Conservation (phyloP, 139 green algal genomes). For the Gonium pectorale region DNA sequence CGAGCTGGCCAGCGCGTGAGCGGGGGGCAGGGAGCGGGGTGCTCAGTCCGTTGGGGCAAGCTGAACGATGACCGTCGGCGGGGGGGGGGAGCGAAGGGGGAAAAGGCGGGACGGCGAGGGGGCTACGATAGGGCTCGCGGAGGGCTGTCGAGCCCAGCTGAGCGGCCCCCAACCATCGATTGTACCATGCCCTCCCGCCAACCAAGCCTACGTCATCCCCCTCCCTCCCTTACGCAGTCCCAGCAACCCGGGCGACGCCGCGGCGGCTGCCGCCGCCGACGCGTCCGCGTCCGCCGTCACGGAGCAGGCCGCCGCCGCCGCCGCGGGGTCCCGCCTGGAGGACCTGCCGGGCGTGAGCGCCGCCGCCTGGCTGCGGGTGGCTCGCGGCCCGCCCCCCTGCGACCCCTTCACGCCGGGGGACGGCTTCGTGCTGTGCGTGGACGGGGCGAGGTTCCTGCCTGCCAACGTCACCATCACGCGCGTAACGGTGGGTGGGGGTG, state of each 20-base stretch:
- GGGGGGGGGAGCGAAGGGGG: too few species aligned
- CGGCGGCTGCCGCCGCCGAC: neutral
- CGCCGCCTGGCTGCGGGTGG: slow-evolving; percentile 65
- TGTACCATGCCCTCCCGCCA: too few species aligned
- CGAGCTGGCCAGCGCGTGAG: slow-evolving; percentile 17
- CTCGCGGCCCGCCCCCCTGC: slow-evolving; percentile 55
- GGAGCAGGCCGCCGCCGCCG: neutral
- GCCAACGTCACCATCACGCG: slow-evolving; percentile 69
- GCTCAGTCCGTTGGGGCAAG: too few species aligned
- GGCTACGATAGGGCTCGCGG: too few species aligned
- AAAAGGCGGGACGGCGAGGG: too few species aligned
- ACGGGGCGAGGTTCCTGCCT: slow-evolving; percentile 71
- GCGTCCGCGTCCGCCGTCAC: neutral
- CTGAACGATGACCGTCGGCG: too few species aligned
- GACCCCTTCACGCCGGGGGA: slow-evolving; percentile 70
- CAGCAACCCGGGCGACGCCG: slow-evolving; percentile 3
- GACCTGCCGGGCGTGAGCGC: slow-evolving; percentile 68
- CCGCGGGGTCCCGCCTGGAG: slow-evolving; percentile 31
- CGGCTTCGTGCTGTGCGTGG: slow-evolving; percentile 66
- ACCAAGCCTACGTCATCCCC: too few species aligned
- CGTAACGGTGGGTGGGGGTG: slow-evolving; percentile 48
- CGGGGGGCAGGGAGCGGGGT: neutral
- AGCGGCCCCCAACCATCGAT: too few species aligned
- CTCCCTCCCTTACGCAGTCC: neutral
- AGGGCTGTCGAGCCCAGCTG: too few species aligned